Conservation (phyloP, 257 asterid species). For the Primulina tabacum region DNA sequence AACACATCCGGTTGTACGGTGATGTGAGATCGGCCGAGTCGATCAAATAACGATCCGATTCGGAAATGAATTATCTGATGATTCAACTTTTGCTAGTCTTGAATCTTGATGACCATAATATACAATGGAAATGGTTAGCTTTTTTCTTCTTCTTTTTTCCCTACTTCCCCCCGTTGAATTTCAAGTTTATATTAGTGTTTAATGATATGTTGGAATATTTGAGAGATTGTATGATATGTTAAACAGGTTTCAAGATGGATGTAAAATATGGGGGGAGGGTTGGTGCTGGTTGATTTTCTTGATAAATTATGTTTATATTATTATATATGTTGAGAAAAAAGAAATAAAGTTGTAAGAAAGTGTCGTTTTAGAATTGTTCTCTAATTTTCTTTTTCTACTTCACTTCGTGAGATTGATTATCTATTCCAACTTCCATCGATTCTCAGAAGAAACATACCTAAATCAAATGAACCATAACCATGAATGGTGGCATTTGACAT, state of each 20-base stretch:
- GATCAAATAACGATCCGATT: background rate
- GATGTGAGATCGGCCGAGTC: constrained; percentile 45
- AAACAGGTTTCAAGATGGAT: background rate
- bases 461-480: background rate
- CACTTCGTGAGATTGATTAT: too few relatives aligned
- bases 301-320: constrained; percentile 35
- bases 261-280: constrained; percentile 27
- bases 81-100: constrained; percentile 27
- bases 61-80: background rate
- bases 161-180: constrained; percentile 26
- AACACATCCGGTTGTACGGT: constrained; percentile 62
- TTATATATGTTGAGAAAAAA: constrained; percentile 34
- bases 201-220: constrained; percentile 33
- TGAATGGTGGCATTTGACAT: background rate
- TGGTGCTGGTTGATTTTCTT: constrained; percentile 26
- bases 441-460: too few relatives aligned
- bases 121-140: constrained; percentile 40
- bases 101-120: constrained; percentile 39
- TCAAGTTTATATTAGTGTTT: constrained; percentile 45
- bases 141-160: too few relatives aligned
- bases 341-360: constrained; percentile 37
- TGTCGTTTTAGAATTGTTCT: constrained; percentile 26
- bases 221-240: constrained; percentile 43
- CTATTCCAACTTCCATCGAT: background rate
- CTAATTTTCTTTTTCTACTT: background rate